Evolutionary conservation across 2,329 filamentous ascomycete genomes (phyloP).

Genomic region (Septoria petroselini): DNA sequence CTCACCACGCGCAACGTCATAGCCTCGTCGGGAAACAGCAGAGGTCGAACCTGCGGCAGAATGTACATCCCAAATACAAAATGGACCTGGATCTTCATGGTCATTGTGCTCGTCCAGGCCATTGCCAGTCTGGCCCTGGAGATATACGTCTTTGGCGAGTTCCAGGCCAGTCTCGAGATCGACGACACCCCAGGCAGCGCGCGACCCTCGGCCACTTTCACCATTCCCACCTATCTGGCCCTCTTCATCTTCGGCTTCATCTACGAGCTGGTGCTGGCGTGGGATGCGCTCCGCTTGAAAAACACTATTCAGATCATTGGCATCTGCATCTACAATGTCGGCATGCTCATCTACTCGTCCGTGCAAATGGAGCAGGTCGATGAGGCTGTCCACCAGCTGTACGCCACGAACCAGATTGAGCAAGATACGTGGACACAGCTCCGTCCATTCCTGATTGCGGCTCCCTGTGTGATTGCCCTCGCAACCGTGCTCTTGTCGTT

Average conservation of each 20-base stretch:
- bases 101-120: slow-evolving; percentile 71
- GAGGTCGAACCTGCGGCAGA: slow-evolving; percentile 40
- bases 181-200: slow-evolving; percentile 7
- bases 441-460: slow-evolving; percentile 74
- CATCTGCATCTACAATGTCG: slow-evolving; percentile 86
- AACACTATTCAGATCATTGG: slow-evolving; percentile 99
- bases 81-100: slow-evolving; percentile 87
- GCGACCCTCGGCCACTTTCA: slow-evolving; percentile 33
- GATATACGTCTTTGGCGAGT: slow-evolving; percentile 84
- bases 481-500: slow-evolving; percentile 70
- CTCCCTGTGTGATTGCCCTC: slow-evolving; percentile 77
- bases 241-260: slow-evolving; percentile 97
- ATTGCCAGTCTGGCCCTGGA: slow-evolving; percentile 78
- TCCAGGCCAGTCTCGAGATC: slow-evolving; percentile 60
- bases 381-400: slow-evolving; percentile 63
- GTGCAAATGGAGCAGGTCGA: slow-evolving; percentile 90
- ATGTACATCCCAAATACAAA: slow-evolving; percentile 77
- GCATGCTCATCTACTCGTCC: slow-evolving; percentile 85
- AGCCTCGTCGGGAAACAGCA: slow-evolving; percentile 29
- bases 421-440: slow-evolving; percentile 65
- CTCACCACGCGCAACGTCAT: slow-evolving; percentile 42
- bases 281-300: slow-evolving; percentile 88
- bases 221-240: slow-evolving; percentile 91
- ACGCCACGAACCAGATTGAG: slow-evolving; percentile 42
- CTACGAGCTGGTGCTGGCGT: slow-evolving; percentile 84